A percentile compares a stretch with the other conserved stretches of the same genome.
phyloP scores from a whole-genome alignment of 441 rosid species.

The Bruguiera hainesii region DNA sequence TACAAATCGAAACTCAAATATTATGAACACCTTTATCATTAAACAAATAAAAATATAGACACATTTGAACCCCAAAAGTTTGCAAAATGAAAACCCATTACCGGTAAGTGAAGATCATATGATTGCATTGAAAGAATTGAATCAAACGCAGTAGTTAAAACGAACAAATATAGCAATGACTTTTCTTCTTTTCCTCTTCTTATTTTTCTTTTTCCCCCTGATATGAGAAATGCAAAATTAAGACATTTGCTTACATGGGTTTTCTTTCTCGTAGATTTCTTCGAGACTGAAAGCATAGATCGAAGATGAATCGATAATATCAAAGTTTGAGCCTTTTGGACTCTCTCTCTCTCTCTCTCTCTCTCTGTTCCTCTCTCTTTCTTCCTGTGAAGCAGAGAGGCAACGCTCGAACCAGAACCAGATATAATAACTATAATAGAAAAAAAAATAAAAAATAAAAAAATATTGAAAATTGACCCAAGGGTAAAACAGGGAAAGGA shows the following conservation, averaged over 20 bases:
- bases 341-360: conserved; percentile 26
- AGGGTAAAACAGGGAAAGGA: conserved; percentile 42
- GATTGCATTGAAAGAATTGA: conserved; percentile 42
- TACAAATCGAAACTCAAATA: neutral
- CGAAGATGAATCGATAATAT: conserved; percentile 35
- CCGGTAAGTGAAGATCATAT: conserved; percentile 40
- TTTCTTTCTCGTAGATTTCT: conserved; percentile 31
- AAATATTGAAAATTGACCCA: neutral
- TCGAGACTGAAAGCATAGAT: conserved; percentile 35
- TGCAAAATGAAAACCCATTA: conserved; percentile 38
- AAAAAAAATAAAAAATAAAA: neutral
- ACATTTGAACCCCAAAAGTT: conserved; percentile 14
- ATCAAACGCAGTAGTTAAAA: conserved; percentile 19
- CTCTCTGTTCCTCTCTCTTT: conserved; percentile 11
- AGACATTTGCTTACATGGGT: conserved; percentile 43
- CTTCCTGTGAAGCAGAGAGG: conserved; percentile 7
- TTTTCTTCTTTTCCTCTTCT: too few species aligned
- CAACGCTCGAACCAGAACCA: conserved; percentile 27
- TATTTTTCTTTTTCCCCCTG: too few species aligned
- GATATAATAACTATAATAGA: conserved; percentile 14
- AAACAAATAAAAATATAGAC: conserved; percentile 3
- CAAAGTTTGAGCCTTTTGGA: conserved; percentile 23
- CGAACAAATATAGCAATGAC: too few species aligned
- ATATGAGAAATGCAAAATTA: neutral
- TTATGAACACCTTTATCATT: too few species aligned